Evolutionary conservation across 495 filamentous ascomycete genomes (phyloP).

Genomic region (Pyrenopolyporus hunteri): DNA sequence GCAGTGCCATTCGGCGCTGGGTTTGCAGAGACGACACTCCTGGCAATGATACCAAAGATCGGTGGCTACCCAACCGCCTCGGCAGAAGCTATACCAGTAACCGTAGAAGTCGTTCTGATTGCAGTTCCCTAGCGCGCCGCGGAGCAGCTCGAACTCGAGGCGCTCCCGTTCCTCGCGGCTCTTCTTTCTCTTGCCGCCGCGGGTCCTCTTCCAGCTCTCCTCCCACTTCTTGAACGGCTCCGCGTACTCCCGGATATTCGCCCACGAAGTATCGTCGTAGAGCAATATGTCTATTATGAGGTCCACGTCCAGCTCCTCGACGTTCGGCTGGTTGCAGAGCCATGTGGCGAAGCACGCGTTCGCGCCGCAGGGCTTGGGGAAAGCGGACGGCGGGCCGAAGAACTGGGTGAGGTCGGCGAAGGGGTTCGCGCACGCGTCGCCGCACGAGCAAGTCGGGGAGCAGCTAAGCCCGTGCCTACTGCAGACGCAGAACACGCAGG

Average conservation of each 20-base stretch:
- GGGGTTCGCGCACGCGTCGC: constrained; percentile 37
- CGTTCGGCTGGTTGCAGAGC: constrained; percentile 41
- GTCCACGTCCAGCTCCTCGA: constrained; percentile 41
- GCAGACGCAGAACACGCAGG: constrained; percentile 39
- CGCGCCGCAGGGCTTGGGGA: constrained; percentile 38
- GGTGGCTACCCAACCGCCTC: constrained; percentile 32
- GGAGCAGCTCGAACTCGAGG: constrained; percentile 41
- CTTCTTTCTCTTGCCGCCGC: constrained; percentile 38
- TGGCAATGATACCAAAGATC: constrained; percentile 37
- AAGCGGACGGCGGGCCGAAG: constrained; percentile 34
- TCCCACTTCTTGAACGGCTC: constrained; percentile 43
- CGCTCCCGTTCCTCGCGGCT: constrained; percentile 36
- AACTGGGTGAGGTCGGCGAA: constrained; percentile 40
- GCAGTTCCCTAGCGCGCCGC: constrained; percentile 36
- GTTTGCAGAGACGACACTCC: constrained; percentile 39
- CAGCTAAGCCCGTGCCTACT: constrained; percentile 39
- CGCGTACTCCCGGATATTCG: constrained; percentile 31
- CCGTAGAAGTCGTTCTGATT: constrained; percentile 40
- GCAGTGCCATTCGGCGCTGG: constrained; percentile 41
- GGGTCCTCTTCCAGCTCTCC: constrained; percentile 38
- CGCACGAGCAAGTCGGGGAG: constrained; percentile 35
- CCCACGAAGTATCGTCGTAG: constrained; percentile 41
- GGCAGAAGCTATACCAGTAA: constrained; percentile 42
- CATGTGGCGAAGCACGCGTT: constrained; percentile 43
- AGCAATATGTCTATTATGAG: constrained; percentile 43